Percentiles rank a stretch among this genome's conserved stretches.
Conservation (phyloP, 2,329 filamentous ascomycete species). For the Talaromyces sp. region DNA sequence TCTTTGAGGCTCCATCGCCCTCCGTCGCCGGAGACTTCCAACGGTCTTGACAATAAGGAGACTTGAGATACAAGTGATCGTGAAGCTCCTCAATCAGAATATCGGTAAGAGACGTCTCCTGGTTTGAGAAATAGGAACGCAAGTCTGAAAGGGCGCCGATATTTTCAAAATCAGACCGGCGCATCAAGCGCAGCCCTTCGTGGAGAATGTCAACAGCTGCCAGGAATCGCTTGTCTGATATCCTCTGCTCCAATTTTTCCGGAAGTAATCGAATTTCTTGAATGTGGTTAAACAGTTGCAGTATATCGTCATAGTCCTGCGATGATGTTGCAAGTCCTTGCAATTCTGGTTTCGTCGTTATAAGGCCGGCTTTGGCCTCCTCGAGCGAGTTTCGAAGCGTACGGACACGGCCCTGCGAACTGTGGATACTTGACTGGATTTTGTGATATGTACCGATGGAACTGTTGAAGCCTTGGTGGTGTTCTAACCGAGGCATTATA, state of each 20-base stretch:
- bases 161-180: conserved; percentile 81
- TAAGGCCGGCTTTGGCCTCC: conserved; percentile 72
- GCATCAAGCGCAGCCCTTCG: conserved; percentile 74
- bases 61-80: conserved; percentile 95
- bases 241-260: conserved; percentile 86
- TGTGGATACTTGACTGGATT: conserved; percentile 88
- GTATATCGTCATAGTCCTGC: conserved; percentile 82
- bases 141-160: conserved; percentile 86
- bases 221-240: conserved; percentile 93
- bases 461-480: conserved; percentile 98
- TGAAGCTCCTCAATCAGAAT: conserved; percentile 96
- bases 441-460: conserved; percentile 99
- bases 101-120: conserved; percentile 86
- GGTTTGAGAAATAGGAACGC: conserved; percentile 81
- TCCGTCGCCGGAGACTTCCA: conserved; percentile 68
- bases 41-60: conserved; percentile 90
- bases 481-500: conserved; percentile 51
- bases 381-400: conserved; percentile 76
- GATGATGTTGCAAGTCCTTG: conserved; percentile 83
- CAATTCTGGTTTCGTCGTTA: conserved; percentile 81
- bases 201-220: conserved; percentile 89
- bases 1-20: conserved; percentile 20
- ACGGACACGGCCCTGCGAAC: conserved; percentile 80
- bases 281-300: conserved; percentile 75
- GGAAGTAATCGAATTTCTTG: conserved; percentile 86